Evolutionary conservation across 2,329 filamentous ascomycete genomes (phyloP), one percentile per base, ranked within the genome.

Genomic region (Cladosporium austrohemisphaericum): DNA sequence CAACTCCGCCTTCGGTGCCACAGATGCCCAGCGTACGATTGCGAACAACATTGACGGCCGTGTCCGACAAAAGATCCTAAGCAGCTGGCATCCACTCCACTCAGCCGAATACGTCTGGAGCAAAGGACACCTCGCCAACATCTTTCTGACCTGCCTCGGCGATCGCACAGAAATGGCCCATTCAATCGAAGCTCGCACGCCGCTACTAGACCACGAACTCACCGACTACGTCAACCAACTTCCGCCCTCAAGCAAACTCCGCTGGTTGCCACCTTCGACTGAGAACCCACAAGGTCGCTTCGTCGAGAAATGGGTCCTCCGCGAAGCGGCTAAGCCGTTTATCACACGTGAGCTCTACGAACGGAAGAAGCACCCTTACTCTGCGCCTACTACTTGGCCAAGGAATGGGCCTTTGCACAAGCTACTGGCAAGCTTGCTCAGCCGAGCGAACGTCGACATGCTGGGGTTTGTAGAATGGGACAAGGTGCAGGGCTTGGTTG

Each of bases 311-410:
- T 76, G 72, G 67, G 71, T 79, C 22, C 67, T 79, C 1, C 70
- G 74, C 3, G 72, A 80, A 55, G 76, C 76, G 0, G 67, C 65
- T 16, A 69, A 68, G 50, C 74, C 76, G 2, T 79, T 72, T 54
- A 69, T 79, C 49, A 76, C 76, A 0, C 63, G 73, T 11, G 77
- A 80, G 60, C 58, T 79, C 4, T 79, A 78, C 58, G 60, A 67
- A 23, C 64, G 73, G 8, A 72, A 64, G 52, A 80, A 79, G 58
- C 68, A 75, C 36, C 68, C 74, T 0, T 79, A 73, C 54, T 57
- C 68, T n/a, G 76, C 73, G 1, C 77, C 76, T 0, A 62, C 64
- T 0, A 62, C 55, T 18, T 79, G 68, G 55, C 64, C 65, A 1
- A 56, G 59, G 0, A 64, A 66, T 23, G 76, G 77, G 0, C 71